A percentile compares a stretch with the other conserved stretches of the same genome.
Evolutionary conservation across 2,329 filamentous ascomycete genomes (phyloP).

Genomic region (Diaporthe citrichinensis): DNA sequence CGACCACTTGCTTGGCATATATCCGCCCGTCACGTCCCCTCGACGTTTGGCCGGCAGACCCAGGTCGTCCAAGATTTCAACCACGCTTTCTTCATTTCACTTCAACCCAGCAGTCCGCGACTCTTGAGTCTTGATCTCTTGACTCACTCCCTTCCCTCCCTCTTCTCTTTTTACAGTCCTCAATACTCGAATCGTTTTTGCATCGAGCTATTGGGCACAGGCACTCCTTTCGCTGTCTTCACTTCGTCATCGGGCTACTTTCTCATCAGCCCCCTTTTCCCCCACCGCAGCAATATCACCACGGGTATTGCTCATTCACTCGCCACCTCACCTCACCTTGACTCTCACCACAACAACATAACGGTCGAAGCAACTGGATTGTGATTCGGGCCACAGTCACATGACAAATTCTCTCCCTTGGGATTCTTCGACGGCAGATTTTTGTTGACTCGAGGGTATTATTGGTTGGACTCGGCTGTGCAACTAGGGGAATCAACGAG

Average conservation of each 20-base stretch:
- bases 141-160: conserved; percentile 28
- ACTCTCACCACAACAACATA: background rate
- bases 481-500: conserved; percentile 23
- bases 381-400: conserved; percentile 25
- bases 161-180: conserved; percentile 32
- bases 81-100: conserved; percentile 14
- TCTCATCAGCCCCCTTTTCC: conserved; percentile 29
- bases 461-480: conserved; percentile 3
- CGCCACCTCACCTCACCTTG: background rate
- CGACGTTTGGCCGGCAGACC: background rate
- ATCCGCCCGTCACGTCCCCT: conserved; percentile 32
- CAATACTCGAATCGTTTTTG: background rate
- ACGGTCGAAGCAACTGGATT: conserved; percentile 31
- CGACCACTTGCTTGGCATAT: conserved; percentile 34
- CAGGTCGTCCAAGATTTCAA: conserved; percentile 31
- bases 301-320: background rate
- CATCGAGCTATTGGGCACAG: conserved; percentile 13
- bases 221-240: conserved; percentile 20
- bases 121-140: conserved; percentile 2
- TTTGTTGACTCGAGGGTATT: background rate
- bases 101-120: conserved; percentile 30
- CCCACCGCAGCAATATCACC: conserved; percentile 5
- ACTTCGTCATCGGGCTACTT: conserved; percentile 4
- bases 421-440: background rate
- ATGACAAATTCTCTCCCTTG: conserved; percentile 1